Base-by-base conservation (phyloP, 129 eudicot genomes). In the Kitagawia praeruptora region DNA sequence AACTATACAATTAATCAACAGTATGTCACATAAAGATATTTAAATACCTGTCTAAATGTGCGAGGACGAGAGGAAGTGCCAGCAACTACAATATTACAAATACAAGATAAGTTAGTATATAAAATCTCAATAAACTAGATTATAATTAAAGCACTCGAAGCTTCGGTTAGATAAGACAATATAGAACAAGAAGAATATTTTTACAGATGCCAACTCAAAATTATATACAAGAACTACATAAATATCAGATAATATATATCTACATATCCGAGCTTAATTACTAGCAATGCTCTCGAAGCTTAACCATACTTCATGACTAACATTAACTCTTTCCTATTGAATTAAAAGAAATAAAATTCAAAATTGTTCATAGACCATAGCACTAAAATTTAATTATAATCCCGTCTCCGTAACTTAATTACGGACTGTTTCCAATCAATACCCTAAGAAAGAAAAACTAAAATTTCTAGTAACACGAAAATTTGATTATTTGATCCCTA, bases 21-120 rank as follows among this genome's bases (percentile, higher is more conserved):
- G 6, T n/a, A 9, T 23, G 61, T 56, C 31, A 66, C 4, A 67
- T 21, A 27, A 58, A 72, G 77, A 27, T 31, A 28, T 12, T 63
- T 6, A 67, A 61, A 67, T 81, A 91, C 97, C 97, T 67, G 82
- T 80, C 84, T 94, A 66, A 94, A 94, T 10, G 96, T 91, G 78
- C 96, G 96, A 64, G 98, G 97, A 41, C 98, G 97, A 64, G 94
- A 71, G 75, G 96, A 89, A 12, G 92, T 81, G 37, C 97, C 98
- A 79, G 97, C 93, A 80, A 84, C 98, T 94, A 92, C 85, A 84
- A 81, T 21, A 76, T 77, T 25, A 37, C 27, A 81, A 11, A 45
- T 6, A 48, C 69, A 53, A 75, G 16, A 70, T 34, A 37, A 74
- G 75, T 61, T 12, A 34, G 77, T 25, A 67, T 19, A 73, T 9